phyloP scores from a whole-genome alignment of 441 rosid species.

The Populus tomentosa region DNA sequence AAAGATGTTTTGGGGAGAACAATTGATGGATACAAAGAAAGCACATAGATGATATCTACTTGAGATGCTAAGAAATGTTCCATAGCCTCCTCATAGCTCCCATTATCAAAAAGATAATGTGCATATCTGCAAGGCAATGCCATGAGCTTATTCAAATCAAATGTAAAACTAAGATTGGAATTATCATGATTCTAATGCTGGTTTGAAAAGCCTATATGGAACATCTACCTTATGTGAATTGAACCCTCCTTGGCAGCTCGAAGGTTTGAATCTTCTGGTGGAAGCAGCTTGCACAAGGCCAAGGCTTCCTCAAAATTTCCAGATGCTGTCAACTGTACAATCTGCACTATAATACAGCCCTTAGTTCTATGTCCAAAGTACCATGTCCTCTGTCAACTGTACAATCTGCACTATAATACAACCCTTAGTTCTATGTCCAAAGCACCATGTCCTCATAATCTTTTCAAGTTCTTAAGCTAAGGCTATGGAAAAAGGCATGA shows the following conservation, averaged over 20 bases:
- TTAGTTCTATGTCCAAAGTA: conserved; percentile 11
- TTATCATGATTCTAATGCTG: background rate
- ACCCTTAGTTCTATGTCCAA: too few species aligned
- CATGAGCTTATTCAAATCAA: conserved; percentile 2
- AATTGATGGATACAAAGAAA: conserved; percentile 82
- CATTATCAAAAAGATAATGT: conserved; percentile 90
- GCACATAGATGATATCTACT: conserved; percentile 92
- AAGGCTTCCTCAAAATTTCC: conserved; percentile 98
- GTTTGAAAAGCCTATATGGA: background rate
- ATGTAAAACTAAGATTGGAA: background rate
- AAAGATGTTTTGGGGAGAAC: conserved; percentile 76
- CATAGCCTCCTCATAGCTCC: conserved; percentile 97
- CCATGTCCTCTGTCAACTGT: too few species aligned
- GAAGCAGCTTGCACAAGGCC: conserved; percentile 94
- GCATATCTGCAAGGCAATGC: conserved; percentile 63
- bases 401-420: too few species aligned
- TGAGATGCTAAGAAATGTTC: conserved; percentile 95
- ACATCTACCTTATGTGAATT: conserved; percentile 78
- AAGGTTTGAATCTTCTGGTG: conserved; percentile 86
- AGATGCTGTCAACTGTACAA: conserved; percentile 62
- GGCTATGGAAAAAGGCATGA: conserved; percentile 7
- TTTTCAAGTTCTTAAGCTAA: conserved; percentile 8
- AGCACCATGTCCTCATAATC: too few species aligned
- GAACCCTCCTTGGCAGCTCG: conserved; percentile 97
- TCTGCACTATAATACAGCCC: conserved; percentile 17